Conservation (phyloP, 139 green algal species). For the Chlamydomonas applanata region DNA sequence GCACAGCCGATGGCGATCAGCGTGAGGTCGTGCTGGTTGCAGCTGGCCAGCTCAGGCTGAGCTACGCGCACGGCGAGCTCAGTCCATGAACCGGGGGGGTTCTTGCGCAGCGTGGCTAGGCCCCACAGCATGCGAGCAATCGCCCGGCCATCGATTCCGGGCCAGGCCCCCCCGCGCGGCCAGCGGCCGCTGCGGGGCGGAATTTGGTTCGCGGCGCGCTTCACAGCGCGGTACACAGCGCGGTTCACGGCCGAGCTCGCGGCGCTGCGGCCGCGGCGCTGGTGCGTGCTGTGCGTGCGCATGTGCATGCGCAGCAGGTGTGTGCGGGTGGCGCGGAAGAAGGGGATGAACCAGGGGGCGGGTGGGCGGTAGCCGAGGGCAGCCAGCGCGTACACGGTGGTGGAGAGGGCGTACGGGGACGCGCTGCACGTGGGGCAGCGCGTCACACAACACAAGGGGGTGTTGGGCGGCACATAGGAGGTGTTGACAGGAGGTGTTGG, state of each 20-base stretch:
- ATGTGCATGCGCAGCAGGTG: background rate
- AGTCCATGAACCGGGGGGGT: background rate
- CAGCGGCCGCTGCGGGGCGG: no score
- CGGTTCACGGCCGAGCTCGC: no score
- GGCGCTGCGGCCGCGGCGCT: background rate
- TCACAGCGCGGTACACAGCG: no score
- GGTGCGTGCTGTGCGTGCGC: background rate
- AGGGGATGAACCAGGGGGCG: constrained; percentile 2
- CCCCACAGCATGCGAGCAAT: constrained; percentile 1
- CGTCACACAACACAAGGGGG: no score
- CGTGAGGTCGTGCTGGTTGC: constrained; percentile 9
- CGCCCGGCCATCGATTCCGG: background rate
- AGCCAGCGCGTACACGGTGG: background rate
- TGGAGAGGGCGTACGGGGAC: background rate
- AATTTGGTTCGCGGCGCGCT: no score
- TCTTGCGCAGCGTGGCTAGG: constrained; percentile 4
- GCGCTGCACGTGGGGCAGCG: no score
- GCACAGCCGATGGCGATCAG: background rate
- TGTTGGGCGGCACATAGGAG: no score
- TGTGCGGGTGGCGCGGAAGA: constrained; percentile 2
- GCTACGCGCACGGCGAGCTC: background rate
- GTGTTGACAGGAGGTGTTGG: no score
- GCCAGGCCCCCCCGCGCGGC: background rate
- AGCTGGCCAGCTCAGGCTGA: background rate
- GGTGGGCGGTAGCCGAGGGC: constrained; percentile 9